A percentile compares a stretch with the other conserved stretches of the same genome.
These are phyloP conservation scores for Fusarium newnesense DNA, from an alignment of 2,329 filamentous ascomycete species.

Conservation along the genomic window DNA sequence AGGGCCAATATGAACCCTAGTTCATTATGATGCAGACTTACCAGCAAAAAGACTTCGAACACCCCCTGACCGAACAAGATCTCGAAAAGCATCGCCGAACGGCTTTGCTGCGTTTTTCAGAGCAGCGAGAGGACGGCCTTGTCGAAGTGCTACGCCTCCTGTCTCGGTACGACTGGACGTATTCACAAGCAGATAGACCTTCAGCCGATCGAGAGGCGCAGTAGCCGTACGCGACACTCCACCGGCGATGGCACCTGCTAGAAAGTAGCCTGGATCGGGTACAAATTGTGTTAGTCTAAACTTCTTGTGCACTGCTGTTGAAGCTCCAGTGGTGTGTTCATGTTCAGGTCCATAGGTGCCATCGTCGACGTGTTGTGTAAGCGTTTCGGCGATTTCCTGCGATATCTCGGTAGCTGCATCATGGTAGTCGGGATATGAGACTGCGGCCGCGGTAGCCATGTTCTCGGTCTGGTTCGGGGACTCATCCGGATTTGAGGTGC, in stretches of 20 bases:
- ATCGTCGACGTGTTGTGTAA: conserved; percentile 46
- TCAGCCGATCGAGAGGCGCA: conserved; percentile 93
- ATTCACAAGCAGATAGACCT: conserved; percentile 96
- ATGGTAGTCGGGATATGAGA: conserved; percentile 37
- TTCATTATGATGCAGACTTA: conserved; percentile 55
- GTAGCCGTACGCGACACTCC: conserved; percentile 95
- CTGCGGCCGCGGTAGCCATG: conserved; percentile 35
- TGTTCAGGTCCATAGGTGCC: conserved; percentile 47
- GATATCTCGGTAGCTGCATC: conserved; percentile 40
- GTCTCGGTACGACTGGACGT: conserved; percentile 65
- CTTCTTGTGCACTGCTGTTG: conserved; percentile 53
- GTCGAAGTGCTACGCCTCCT: conserved; percentile 73
- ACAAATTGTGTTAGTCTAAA: conserved; percentile 73
- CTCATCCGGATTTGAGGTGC: conserved; percentile 25
- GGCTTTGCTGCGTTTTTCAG: conserved; percentile 74
- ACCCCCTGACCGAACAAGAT: conserved; percentile 87
- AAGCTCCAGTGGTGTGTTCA: conserved; percentile 47
- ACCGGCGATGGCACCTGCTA: conserved; percentile 93
- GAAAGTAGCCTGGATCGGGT: conserved; percentile 95
- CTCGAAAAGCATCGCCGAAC: conserved; percentile 76
- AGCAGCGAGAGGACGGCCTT: conserved; percentile 73
- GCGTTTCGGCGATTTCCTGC: conserved; percentile 36
- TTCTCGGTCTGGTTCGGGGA: conserved; percentile 16
- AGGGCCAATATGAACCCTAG: background rate
- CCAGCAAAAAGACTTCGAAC: conserved; percentile 92